These are phyloP conservation scores for Leonotis leonurus DNA, from an alignment of 257 asterid genomes.

Conservation along the genomic window DNA sequence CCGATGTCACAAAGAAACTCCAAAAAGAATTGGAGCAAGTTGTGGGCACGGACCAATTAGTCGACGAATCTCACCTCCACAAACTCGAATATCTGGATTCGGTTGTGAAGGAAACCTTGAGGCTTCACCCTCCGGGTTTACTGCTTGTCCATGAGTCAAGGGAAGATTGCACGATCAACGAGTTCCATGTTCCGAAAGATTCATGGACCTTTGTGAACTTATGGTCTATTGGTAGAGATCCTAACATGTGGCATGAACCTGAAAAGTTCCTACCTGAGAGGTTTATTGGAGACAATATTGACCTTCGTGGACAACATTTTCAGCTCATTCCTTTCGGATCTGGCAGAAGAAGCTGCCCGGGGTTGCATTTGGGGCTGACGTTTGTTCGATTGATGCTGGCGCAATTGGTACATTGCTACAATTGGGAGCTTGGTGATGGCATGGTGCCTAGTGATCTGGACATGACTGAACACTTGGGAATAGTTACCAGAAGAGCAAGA, in stretches of 20 bases:
- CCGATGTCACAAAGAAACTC: constrained; percentile 25
- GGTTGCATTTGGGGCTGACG: neutral
- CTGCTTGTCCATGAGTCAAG: neutral
- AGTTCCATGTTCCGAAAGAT: constrained; percentile 11
- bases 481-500: constrained; percentile 5
- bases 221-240: neutral
- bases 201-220: neutral
- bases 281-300: neutral
- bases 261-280: neutral
- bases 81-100: constrained; percentile 22
- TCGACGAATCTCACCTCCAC: constrained; percentile 27
- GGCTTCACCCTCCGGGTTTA: neutral
- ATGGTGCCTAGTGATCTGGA: neutral
- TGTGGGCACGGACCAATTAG: constrained; percentile 22
- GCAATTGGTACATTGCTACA: neutral
- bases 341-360: neutral
- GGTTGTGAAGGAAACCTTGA: constrained; percentile 21
- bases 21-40: constrained; percentile 20
- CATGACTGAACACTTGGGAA: neutral
- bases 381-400: neutral
- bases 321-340: neutral
- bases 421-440: neutral
- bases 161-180: constrained; percentile 2
- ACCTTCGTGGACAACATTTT: neutral
- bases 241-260: neutral